Base-by-base conservation (phyloP, 1,139 yeast genomes). In the Tardiomyces digboiensis region DNA sequence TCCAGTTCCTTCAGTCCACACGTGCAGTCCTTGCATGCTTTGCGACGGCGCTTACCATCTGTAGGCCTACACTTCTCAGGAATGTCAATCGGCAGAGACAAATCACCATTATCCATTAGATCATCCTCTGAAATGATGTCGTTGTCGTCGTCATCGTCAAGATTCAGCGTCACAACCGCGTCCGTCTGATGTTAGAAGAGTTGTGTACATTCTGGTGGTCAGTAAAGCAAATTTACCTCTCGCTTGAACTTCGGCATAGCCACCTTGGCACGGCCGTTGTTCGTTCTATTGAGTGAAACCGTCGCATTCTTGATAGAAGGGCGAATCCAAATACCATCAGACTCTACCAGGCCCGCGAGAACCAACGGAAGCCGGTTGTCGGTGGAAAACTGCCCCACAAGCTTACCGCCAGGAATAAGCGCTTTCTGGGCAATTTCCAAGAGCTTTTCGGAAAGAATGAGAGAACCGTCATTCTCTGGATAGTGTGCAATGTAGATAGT, bases 11-110 rank as follows among this genome's bases (percentile, higher is more conserved):
- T 87, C 52, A 91, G 73, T 7, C 98, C 98, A 70, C 99, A 93
- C 0, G 97, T 83, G 64, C 98, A 93, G 65, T 91, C 97, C 66
- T 88, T 91, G 70, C 99, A 93, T 0, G 98, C 70, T 60, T 61
- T 69, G 55, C 74, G 68, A 54, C 76, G 80, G 55, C 66, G 71
- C 55, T 58, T 50, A 16, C 91, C 89, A 8, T 65, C 60, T 22
- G 64, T 61, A 18, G 71, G 65, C 44, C 59, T 65, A 52, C 71
- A 68, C 46, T 61, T 60, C 50, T 64, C 63, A 42, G 76, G 67
- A 50, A 65, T 60, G 43, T 66, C 64, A 40, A 70, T 65, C 46
- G 70, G 63, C 2, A 66, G 61, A 16, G 69, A 58, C 12, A 57
- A 53, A 22, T 53, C 57, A 21, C 59, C 68, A 21, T 61, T 66